Percentiles rank a stretch among this genome's conserved stretches.
phyloP scores from a whole-genome alignment of 768 basidiomycete species.

The Amyloporia xantha region DNA sequence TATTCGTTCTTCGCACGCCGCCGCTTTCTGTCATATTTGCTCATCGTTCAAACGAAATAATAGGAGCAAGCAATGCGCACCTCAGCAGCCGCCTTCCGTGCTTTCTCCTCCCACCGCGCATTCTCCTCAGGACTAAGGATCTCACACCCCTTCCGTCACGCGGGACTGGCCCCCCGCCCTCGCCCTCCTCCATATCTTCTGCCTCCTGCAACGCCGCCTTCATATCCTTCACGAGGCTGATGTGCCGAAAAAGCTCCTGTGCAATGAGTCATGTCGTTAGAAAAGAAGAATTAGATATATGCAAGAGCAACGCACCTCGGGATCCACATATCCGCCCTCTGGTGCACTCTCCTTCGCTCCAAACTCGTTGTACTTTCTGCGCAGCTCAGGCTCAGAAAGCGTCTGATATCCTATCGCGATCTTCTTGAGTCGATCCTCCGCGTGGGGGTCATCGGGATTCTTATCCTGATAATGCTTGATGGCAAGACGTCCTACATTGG shows the following conservation, averaged over 20 bases:
- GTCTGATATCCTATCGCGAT: slow-evolving; percentile 90
- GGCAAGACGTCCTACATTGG: slow-evolving; percentile 78
- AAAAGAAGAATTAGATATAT: background rate
- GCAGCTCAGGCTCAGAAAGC: slow-evolving; percentile 66
- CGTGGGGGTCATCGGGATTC: slow-evolving; percentile 79
- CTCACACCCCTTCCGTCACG: slow-evolving; percentile 44
- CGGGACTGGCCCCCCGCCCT: too few relatives aligned
- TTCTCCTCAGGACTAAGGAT: slow-evolving; percentile 35
- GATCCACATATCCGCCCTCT: slow-evolving; percentile 85
- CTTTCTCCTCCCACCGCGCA: slow-evolving; percentile 57
- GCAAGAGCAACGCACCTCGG: slow-evolving; percentile 44
- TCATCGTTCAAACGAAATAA: background rate
- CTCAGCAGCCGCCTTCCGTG: slow-evolving; percentile 60
- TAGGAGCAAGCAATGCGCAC: slow-evolving; percentile 34
- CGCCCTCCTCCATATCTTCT: slow-evolving; percentile 56
- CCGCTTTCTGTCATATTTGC: slow-evolving; percentile 54
- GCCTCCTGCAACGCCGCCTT: slow-evolving; percentile 88
- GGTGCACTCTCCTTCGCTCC: slow-evolving; percentile 77
- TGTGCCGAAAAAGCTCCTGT: slow-evolving; percentile 54
- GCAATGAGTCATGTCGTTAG: background rate
- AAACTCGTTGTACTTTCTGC: slow-evolving; percentile 88
- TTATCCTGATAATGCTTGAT: slow-evolving; percentile 93
- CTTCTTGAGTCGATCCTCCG: slow-evolving; percentile 84
- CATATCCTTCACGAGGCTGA: slow-evolving; percentile 87
- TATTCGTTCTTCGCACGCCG: slow-evolving; percentile 69